Evolutionary conservation across 306 rosid species (phyloP).

Genomic region (Castanopsis chinensis): DNA sequence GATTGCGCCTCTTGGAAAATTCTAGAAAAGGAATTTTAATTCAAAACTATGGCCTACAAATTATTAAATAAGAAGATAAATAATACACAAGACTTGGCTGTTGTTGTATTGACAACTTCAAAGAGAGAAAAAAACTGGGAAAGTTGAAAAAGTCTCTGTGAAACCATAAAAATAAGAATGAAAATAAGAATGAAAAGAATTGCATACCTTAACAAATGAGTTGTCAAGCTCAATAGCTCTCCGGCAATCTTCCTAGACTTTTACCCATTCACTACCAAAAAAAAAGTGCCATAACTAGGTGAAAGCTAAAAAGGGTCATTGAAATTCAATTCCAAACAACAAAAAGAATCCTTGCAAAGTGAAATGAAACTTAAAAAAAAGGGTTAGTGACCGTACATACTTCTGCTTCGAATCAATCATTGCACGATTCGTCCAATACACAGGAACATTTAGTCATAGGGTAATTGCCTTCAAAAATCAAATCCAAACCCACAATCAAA

Average conservation of each 20-base stretch:
- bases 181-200: constrained; percentile 4
- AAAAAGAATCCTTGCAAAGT: background rate
- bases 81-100: too few species aligned
- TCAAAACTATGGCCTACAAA: too few species aligned
- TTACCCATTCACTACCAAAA: constrained; percentile 71
- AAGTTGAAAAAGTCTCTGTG: background rate
- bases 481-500: background rate
- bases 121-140: background rate
- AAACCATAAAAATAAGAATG: background rate
- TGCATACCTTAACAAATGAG: constrained; percentile 66
- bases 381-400: constrained; percentile 48
- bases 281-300: background rate
- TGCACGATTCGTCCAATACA: constrained; percentile 89
- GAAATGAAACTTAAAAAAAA: background rate
- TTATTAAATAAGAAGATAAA: too few species aligned
- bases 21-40: too few species aligned
- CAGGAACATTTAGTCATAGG: constrained; percentile 75
- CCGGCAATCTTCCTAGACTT: constrained; percentile 77
- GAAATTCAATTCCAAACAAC: background rate
- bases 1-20: too few species aligned
- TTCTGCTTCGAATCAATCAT: constrained; percentile 79
- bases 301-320: background rate
- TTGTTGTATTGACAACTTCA: background rate
- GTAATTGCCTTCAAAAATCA: constrained; percentile 50
- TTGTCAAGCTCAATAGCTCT: constrained; percentile 76